A percentile compares a stretch with the other conserved stretches of the same genome.
phyloP scores from a whole-genome alignment of 129 eudicot genomes.

The Rutidosis leptorrhynchoides region DNA sequence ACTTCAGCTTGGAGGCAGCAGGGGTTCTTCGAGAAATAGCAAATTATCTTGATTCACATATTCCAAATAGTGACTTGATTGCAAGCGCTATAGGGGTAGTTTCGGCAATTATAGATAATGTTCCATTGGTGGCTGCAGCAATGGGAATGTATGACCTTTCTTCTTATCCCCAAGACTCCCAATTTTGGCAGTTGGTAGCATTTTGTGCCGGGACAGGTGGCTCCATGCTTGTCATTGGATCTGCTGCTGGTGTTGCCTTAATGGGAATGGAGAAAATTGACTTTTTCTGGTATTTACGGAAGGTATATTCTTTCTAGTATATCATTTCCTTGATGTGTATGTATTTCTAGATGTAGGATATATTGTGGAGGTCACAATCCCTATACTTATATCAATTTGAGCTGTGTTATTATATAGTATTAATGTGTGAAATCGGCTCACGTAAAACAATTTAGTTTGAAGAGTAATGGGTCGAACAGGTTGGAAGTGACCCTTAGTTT shows the following conservation, averaged over 20 bases:
- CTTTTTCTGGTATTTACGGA: conserved; percentile 90
- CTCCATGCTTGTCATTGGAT: conserved; percentile 93
- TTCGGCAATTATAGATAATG: conserved; percentile 91
- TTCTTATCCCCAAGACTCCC: conserved; percentile 81
- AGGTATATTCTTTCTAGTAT: conserved; percentile 41
- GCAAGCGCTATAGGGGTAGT: conserved; percentile 97
- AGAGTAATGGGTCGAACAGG: conserved; percentile 1
- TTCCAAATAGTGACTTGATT: conserved; percentile 65
- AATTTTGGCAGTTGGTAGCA: conserved; percentile 91
- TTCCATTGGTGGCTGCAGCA: conserved; percentile 97
- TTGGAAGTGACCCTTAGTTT: neutral
- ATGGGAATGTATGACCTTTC: conserved; percentile 98
- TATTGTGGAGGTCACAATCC: neutral
- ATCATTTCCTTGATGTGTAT: neutral
- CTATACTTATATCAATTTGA: neutral
- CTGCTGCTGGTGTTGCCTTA: conserved; percentile 98
- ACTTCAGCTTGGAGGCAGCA: conserved; percentile 83
- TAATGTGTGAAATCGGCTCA: neutral
- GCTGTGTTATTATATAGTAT: neutral
- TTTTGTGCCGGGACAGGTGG: conserved; percentile 99
- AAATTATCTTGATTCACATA: conserved; percentile 85
- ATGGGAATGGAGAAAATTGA: conserved; percentile 98
- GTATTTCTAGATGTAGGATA: neutral
- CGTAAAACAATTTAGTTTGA: neutral
- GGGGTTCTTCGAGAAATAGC: conserved; percentile 94